Evolutionary conservation across 129 eudicot genomes (phyloP).

Genomic region (Pittosporum tobira): DNA sequence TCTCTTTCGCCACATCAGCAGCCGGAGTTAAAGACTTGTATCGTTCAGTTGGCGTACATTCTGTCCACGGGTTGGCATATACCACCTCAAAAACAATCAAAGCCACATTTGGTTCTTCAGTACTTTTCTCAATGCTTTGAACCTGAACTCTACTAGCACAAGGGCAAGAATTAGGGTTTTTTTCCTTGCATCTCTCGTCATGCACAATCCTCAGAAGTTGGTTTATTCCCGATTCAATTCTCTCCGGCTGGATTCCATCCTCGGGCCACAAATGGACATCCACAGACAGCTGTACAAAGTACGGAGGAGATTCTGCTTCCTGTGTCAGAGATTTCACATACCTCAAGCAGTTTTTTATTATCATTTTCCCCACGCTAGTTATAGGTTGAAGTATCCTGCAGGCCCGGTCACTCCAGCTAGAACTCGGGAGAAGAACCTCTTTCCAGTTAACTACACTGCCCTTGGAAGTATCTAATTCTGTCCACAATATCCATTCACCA

Average conservation of each 20-base stretch:
- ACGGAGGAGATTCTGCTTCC: constrained; percentile 98
- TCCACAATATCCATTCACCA: constrained; percentile 70
- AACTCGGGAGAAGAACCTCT: constrained; percentile 25
- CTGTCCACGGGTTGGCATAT: constrained; percentile 59
- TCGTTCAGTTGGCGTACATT: constrained; percentile 48
- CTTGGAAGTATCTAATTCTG: constrained; percentile 36
- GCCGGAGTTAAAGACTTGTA: constrained; percentile 90
- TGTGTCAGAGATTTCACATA: constrained; percentile 89
- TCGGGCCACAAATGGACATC: constrained; percentile 93
- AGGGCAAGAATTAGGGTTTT: constrained; percentile 37
- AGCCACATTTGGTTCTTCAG: constrained; percentile 65
- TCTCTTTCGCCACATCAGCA: constrained; percentile 91
- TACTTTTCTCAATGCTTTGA: constrained; percentile 89
- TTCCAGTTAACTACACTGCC: constrained; percentile 29
- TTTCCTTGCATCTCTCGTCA: constrained; percentile 59
- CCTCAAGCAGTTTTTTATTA: constrained; percentile 41
- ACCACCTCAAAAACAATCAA: constrained; percentile 88
- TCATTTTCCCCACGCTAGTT: constrained; percentile 27
- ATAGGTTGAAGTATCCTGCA: constrained; percentile 33
- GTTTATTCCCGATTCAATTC: constrained; percentile 86
- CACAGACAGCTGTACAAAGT: constrained; percentile 87
- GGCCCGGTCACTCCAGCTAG: constrained; percentile 55
- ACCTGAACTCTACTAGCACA: constrained; percentile 85
- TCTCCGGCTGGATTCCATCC: constrained; percentile 93
- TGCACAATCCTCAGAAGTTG: constrained; percentile 65